Evolutionary conservation across 2,329 filamentous ascomycete genomes (phyloP), one percentile per base, ranked within the genome.

Genomic region (Curvularia sp.): DNA sequence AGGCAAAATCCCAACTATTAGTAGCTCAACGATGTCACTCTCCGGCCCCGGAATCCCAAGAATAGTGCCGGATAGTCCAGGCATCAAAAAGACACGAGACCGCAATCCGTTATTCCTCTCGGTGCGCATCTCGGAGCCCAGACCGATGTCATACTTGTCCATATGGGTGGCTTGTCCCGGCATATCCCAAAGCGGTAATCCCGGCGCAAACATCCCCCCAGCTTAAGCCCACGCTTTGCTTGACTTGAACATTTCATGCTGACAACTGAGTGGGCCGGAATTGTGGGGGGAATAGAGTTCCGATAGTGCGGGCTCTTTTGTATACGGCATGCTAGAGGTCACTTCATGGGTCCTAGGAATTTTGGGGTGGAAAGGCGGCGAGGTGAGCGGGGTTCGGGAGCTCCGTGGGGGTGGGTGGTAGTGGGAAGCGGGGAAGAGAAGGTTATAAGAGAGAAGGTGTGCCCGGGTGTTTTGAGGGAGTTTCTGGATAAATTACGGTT

Each of bases 381-480:
- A 44, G 24, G 6, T 44, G 42, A 26, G 42, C 42, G 42, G 42
- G 42, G 42, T 15, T 28, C 13, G 42, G 24, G 10, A 15, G 41
- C 13, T 35, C 22, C 41, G 22, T 26, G 41, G 69, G 66, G 67
- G 48, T n/a, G 47, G 18, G 64, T 31, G 9, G 30, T 31, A 7
- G 30, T 31, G 30, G 9, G 55, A 28, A 57, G 64, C 58, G 68
- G 68, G 66, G 65, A 64, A 60, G 55, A 60, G 55, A 65, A 15
- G 52, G 50, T 65, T 67, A 69, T 68, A 68, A 65, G 62, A 58
- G 46, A 55, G 28, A 31, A 44, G 55, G 50, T 18, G 18, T 41
- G 48, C 9, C 31, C 30, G 33, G 62, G 63, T 52, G 57, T 50
- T 33, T n/a, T 61, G 60, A 55, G 49, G 38, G 42, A 52, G 18